A percentile compares a stretch with the other conserved stretches of the same genome.
Evolutionary conservation across 371 early-diverging fungal genomes (phyloP).

Genomic region (Mortierella sp.): DNA sequence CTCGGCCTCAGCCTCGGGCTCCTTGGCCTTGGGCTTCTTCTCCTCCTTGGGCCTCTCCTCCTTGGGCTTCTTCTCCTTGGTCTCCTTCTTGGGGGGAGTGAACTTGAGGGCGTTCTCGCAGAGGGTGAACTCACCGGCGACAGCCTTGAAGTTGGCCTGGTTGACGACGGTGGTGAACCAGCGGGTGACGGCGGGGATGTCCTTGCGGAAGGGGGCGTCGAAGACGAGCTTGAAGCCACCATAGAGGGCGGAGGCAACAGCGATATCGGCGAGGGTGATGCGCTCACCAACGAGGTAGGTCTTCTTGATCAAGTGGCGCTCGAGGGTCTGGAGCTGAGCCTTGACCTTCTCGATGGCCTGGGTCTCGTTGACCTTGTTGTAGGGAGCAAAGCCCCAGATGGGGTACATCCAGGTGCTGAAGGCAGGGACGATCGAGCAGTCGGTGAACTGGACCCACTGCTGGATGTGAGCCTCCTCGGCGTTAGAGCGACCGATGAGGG

Average conservation of each 20-base stretch:
- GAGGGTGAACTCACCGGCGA: conserved; percentile 74
- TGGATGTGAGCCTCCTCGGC: conserved; percentile 83
- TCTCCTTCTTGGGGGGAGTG: conserved; percentile 69
- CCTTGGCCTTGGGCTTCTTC: conserved; percentile 56
- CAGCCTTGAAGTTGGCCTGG: conserved; percentile 86
- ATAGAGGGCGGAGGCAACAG: conserved; percentile 71
- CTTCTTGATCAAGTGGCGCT: conserved; percentile 79
- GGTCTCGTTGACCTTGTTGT: conserved; percentile 76
- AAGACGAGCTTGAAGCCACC: conserved; percentile 69
- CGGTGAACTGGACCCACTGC: conserved; percentile 83
- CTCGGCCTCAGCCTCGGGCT: conserved; percentile 61
- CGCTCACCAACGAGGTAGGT: conserved; percentile 94
- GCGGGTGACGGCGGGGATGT: conserved; percentile 85
- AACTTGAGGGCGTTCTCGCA: conserved; percentile 68
- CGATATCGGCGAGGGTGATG: conserved; percentile 91
- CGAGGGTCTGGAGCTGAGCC: conserved; percentile 72
- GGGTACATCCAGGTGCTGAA: conserved; percentile 73
- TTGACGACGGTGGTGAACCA: conserved; percentile 88
- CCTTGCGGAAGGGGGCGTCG: conserved; percentile 76
- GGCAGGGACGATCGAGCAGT: conserved; percentile 66
- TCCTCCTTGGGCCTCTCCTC: conserved; percentile 55
- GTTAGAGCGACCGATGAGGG: conserved; percentile 72
- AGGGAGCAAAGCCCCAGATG: conserved; percentile 70
- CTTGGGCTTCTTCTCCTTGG: conserved; percentile 59
- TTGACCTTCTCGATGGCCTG: conserved; percentile 74